Evolutionary conservation across 257 asterid species (phyloP).

Genomic region (Solanum acaule): DNA sequence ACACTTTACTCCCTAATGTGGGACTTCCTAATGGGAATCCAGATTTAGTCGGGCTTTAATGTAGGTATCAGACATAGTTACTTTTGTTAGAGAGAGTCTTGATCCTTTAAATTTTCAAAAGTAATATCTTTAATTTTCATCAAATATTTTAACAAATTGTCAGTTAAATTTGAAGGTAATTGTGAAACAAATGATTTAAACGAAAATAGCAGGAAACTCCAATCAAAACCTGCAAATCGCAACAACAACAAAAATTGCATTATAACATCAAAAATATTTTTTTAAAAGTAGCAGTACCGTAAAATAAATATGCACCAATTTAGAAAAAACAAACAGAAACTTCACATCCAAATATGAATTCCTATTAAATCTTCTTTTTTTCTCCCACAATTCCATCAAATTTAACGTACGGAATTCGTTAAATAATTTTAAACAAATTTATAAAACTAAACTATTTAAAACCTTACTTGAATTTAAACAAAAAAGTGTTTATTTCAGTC

Average conservation of each 20-base stretch:
- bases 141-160: neutral
- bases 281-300: too few relatives aligned
- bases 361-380: neutral
- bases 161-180: neutral
- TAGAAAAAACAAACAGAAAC: too few relatives aligned
- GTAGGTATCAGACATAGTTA: fast-evolving
- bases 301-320: too few relatives aligned
- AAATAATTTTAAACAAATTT: neutral
- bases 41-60: fast-evolving
- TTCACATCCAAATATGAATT: neutral
- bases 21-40: neutral
- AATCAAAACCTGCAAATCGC: neutral
- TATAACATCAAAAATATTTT: neutral
- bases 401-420: neutral
- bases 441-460: too few relatives aligned
- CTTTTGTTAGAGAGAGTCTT: too few relatives aligned
- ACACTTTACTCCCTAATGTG: neutral
- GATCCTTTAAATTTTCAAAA: neutral
- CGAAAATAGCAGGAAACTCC: neutral
- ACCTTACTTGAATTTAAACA: neutral
- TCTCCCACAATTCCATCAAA: neutral
- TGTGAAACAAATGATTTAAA: neutral
- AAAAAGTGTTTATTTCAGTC: neutral
- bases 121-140: neutral
- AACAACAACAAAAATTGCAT: neutral